Conservation (phyloP, 768 basidiomycete genomes). For the Rhodotorula kratochvilovae region DNA sequence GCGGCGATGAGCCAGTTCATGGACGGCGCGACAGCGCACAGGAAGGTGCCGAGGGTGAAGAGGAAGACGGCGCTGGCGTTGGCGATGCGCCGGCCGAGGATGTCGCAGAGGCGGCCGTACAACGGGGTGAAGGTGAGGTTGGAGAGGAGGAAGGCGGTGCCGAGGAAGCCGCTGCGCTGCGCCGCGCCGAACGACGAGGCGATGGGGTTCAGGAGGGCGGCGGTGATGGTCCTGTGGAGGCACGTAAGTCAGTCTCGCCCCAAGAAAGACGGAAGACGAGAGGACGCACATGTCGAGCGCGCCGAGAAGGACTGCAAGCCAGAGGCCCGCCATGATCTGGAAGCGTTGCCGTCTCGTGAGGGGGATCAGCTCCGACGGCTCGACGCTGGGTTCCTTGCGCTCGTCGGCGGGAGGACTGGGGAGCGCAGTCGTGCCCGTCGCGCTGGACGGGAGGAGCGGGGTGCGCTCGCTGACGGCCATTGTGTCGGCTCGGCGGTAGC, state of each 20-base stretch:
- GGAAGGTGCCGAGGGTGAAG: conserved; percentile 78
- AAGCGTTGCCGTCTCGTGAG: not conserved
- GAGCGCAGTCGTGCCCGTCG: not conserved
- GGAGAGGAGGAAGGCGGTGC: conserved; percentile 55
- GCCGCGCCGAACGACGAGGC: conserved; percentile 11
- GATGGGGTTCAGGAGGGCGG: conserved; percentile 10
- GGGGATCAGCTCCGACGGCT: not conserved
- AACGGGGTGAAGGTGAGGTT: conserved; percentile 42
- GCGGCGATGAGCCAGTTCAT: conserved; percentile 78
- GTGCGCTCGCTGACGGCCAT: too few species aligned
- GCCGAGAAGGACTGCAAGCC: not conserved
- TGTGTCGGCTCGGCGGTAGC: too few species aligned
- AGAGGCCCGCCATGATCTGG: not conserved
- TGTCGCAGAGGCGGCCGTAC: conserved; percentile 47
- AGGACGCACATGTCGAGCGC: conserved; percentile 8
- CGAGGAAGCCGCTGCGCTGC: conserved; percentile 52
- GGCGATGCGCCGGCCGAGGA: conserved; percentile 64
- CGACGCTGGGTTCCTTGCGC: not conserved
- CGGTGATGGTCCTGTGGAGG: conserved; percentile 1
- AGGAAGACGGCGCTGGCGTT: conserved; percentile 76
- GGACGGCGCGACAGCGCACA: conserved; percentile 77
- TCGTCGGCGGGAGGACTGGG: not conserved
- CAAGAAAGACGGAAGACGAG: too few species aligned
- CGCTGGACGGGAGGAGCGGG: too few species aligned
- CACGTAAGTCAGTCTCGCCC: not conserved